phyloP scores from a whole-genome alignment of 2,329 filamentous ascomycete species.

The Alternaria hordeiaustralica region DNA sequence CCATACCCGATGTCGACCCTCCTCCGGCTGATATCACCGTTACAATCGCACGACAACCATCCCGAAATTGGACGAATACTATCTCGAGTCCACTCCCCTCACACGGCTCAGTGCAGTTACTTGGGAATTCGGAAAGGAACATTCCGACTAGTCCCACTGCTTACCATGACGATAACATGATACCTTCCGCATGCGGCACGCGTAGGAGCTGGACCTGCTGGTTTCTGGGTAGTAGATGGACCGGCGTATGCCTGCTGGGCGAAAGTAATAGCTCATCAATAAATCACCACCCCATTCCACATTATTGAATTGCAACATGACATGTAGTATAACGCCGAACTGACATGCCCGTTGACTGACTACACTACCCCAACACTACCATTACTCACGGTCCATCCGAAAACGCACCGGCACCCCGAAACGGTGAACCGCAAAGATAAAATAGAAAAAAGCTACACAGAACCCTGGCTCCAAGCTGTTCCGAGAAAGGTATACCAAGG shows the following conservation, averaged over 20 bases:
- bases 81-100: constrained; percentile 15
- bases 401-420: background rate
- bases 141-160: constrained; percentile 2
- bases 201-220: constrained; percentile 6
- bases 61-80: constrained; percentile 24
- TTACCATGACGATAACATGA: constrained; percentile 19
- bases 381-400: background rate
- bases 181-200: constrained; percentile 18
- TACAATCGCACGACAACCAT: constrained; percentile 26
- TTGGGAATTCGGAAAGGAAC: constrained; percentile 9
- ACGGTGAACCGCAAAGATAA: background rate
- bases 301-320: background rate
- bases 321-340: background rate
- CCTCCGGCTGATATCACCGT: constrained; percentile 30
- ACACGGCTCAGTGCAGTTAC: constrained; percentile 12
- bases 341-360: background rate
- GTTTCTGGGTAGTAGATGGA: constrained; percentile 12
- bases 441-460: background rate
- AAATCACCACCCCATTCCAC: constrained; percentile 1
- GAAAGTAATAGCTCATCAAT: constrained; percentile 14
- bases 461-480: background rate
- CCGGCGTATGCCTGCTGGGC: constrained; percentile 2
- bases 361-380: background rate
- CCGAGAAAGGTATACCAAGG: background rate
- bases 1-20: constrained; percentile 26